These are phyloP conservation scores for Cutaneotrichosporon sp. DNA, from an alignment of 1,284 basidiomycete genomes.

Conservation along the genomic window DNA sequence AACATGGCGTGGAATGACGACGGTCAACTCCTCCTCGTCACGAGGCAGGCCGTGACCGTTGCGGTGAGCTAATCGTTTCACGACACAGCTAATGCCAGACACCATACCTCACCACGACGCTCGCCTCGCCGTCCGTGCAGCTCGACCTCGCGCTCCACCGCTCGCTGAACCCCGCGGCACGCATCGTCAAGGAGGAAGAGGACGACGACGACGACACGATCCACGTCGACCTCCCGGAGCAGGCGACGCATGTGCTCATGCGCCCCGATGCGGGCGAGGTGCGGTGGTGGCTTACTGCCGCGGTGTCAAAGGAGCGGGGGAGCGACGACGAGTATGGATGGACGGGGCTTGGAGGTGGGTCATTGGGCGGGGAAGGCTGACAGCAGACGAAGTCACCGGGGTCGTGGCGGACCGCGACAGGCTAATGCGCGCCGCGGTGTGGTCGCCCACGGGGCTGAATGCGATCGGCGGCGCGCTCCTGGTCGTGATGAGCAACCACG, in stretches of 20 bases:
- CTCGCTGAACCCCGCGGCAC: constrained; percentile 5
- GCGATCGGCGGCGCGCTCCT: constrained; percentile 33
- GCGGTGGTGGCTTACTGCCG: constrained; percentile 34
- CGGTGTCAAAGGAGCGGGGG: constrained; percentile 23
- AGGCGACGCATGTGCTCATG: constrained; percentile 15
- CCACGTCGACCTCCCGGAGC: constrained; percentile 11
- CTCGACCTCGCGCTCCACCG: constrained; percentile 26
- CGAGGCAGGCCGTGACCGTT: constrained; percentile 33
- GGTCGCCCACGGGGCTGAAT: constrained; percentile 45
- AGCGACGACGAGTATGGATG: constrained; percentile 22
- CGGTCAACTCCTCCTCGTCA: constrained; percentile 43
- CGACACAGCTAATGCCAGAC: constrained; percentile 33
- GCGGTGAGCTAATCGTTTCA: constrained; percentile 18
- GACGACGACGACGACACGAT: constrained; percentile 18
- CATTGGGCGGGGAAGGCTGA: background rate
- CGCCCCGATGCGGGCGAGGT: constrained; percentile 36
- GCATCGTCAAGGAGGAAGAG: constrained; percentile 11
- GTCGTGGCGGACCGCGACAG: constrained; percentile 32
- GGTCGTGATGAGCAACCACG: constrained; percentile 30
- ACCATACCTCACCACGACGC: constrained; percentile 34
- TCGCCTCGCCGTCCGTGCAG: constrained; percentile 32
- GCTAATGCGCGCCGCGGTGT: constrained; percentile 31
- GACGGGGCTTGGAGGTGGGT: constrained; percentile 23
- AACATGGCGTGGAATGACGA: constrained; percentile 42
- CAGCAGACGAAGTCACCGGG: constrained; percentile 33